Conservation (phyloP, 176 grass and related monocot genomes). For the Raddia distichophylla region DNA sequence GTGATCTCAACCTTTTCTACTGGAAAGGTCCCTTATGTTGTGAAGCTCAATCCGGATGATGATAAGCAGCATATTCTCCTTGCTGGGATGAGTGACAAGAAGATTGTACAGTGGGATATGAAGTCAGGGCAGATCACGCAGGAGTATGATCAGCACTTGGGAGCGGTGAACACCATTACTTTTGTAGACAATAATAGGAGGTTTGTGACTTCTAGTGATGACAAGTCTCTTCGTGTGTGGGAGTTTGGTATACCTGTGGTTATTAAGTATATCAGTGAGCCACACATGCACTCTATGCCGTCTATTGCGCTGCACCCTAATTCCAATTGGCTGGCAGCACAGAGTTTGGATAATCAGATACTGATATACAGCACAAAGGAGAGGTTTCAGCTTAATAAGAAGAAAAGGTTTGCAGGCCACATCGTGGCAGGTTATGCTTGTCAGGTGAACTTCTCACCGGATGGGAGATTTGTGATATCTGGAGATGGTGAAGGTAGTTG, state of each 20-base stretch:
- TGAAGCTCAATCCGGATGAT: conserved; percentile 96
- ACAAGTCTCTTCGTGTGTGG: conserved; percentile 95
- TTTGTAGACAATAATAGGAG: conserved; percentile 98
- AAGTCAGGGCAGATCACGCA: conserved; percentile 94
- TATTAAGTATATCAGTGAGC: conserved; percentile 99
- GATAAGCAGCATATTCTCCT: conserved; percentile 98
- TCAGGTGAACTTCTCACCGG: conserved; percentile 96
- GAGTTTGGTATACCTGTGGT: conserved; percentile 98
- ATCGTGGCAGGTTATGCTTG: conserved; percentile 97
- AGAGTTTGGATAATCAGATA: conserved; percentile 99
- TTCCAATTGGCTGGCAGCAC: conserved; percentile 92
- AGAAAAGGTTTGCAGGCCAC: conserved; percentile 97
- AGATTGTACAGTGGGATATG: conserved; percentile 99
- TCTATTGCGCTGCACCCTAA: conserved; percentile 85
- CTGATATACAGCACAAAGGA: conserved; percentile 99
- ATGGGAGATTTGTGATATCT: conserved; percentile 94
- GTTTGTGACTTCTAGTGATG: conserved; percentile 97
- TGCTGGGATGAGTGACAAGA: conserved; percentile 99
- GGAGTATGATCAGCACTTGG: conserved; percentile 96
- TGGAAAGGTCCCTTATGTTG: conserved; percentile 90
- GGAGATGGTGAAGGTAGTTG: conserved; percentile 95
- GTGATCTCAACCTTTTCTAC: conserved; percentile 99
- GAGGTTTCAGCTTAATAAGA: conserved; percentile 98
- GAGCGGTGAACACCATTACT: conserved; percentile 95
- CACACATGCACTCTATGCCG: conserved; percentile 99